Percentiles rank a stretch among this genome's conserved stretches.
Evolutionary conservation across 108 stramenopile species (phyloP).

Genomic region (Pseudonitzschia delicatissima): DNA sequence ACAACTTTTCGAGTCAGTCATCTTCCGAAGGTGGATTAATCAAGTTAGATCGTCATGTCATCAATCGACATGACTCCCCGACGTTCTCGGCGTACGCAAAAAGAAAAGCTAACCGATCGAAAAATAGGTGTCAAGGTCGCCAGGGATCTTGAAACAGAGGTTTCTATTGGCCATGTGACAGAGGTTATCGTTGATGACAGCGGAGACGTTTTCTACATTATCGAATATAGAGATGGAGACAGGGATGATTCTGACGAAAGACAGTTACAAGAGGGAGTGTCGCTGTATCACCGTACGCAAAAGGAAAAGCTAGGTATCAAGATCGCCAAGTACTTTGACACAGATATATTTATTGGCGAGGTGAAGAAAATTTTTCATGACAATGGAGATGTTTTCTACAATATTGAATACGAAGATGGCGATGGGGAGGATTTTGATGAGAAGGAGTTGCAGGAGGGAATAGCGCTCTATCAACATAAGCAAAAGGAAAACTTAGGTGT

Average conservation of each 20-base stretch:
- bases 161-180: background rate
- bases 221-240: constrained; percentile 1
- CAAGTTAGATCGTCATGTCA: too few species aligned
- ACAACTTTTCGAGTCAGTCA: too few species aligned
- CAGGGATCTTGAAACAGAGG: background rate
- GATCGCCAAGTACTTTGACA: background rate
- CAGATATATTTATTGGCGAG: background rate
- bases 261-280: constrained; percentile 1
- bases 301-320: constrained; percentile 2
- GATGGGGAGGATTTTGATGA: background rate
- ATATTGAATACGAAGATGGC: constrained; percentile 6
- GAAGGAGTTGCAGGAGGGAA: constrained; percentile 6
- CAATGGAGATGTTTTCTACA: constrained; percentile 1
- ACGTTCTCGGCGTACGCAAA: too few species aligned
- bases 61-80: too few species aligned
- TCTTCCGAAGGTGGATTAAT: too few species aligned
- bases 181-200: background rate
- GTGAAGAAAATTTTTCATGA: background rate
- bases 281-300: too few species aligned
- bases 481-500: background rate
- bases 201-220: constrained; percentile 1
- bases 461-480: background rate
- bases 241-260: background rate
- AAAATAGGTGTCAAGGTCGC: constrained; percentile 4
- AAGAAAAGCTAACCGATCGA: too few species aligned